Evolutionary conservation across 2,329 filamentous ascomycete species (phyloP), one percentile per base, ranked within the genome.

Genomic region (Nigrospora sphaerica): DNA sequence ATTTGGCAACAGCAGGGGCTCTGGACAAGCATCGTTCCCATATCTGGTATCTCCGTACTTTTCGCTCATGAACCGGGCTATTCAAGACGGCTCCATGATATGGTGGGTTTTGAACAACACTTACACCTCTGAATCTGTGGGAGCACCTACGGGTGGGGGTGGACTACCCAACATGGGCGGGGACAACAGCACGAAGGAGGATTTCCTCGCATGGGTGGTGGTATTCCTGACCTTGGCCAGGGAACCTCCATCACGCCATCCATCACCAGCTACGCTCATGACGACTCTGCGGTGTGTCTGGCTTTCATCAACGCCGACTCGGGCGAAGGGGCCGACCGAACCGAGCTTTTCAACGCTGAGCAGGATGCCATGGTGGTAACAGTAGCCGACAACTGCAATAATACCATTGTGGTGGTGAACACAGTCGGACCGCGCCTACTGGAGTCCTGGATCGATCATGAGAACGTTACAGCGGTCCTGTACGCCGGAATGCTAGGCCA

Each of bases 391-490:
- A 65, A 74, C 47, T 83, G 77, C 67, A 82, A 82, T 67, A 86
- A 86, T 66, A 86, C 81, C 12, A 71, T 87, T 34, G 76, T 86
- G 32, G 72, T 86, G 49, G 73, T 86, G 47, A 83, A 86, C 64
- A 78, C 77, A 10, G 75, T 79, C 16, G 80, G 81, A 3, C 70
- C 81, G 3, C 75, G 84, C 28, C 64, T 83, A 10, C 63, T 85
- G 31, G 71, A 77, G 46, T 67, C 76, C 2, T 82, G 72, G 64
- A 72, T 75, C 48, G 62, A 76, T n/a, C 70, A 78, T 56, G 67
- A 70, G 7, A 83, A 83, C 57, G 71, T 84, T 23, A 81, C 77
- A 6, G 81, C 78, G 14, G 75, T 85, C 32, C 56, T 84, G 4
- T 81, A 73, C 60, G 78, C 76, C 33, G 75, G 76, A 54, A 65